Evolutionary conservation across 169 alveolate species (phyloP).

Genomic region (Plasmodium adleri): DNA sequence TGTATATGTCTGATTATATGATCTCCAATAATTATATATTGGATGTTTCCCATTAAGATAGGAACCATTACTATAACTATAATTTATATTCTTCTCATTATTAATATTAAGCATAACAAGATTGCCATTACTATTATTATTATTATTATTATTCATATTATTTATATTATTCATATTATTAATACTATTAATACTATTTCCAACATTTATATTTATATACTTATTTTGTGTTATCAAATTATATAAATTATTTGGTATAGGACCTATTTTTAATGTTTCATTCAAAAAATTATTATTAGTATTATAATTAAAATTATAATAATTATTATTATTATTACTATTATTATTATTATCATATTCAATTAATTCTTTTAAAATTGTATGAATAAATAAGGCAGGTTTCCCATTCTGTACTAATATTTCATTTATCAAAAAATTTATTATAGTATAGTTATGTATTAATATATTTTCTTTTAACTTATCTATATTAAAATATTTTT

Average conservation of each 20-base stretch:
- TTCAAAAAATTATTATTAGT: slow-evolving; percentile 13
- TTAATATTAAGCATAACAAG: neutral
- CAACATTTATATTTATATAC: neutral
- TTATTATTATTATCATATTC: slow-evolving; percentile 4
- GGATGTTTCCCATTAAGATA: slow-evolving; percentile 14
- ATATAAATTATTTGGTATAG: slow-evolving; percentile 27
- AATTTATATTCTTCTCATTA: slow-evolving; percentile 41
- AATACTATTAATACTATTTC: neutral
- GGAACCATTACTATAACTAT: slow-evolving; percentile 50
- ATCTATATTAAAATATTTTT: slow-evolving; percentile 45
- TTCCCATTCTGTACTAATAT: slow-evolving; percentile 59
- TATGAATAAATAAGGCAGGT: slow-evolving; percentile 43
- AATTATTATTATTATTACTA: too few relatives aligned
- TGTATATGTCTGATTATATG: slow-evolving; percentile 3
- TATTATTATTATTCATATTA: neutral
- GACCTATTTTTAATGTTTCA: slow-evolving; percentile 39
- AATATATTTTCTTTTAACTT: slow-evolving; percentile 19
- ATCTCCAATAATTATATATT: slow-evolving; percentile 47
- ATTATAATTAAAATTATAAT: too few relatives aligned
- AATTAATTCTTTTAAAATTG: slow-evolving; percentile 44
- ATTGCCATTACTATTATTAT: neutral
- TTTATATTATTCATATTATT: neutral
- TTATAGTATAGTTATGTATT: slow-evolving; percentile 53
- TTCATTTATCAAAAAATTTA: slow-evolving; percentile 64
- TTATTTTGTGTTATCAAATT: slow-evolving; percentile 27